Evolutionary conservation across 352 stramenopile species (phyloP), one percentile per base, ranked within the genome.

Genomic region (Phytophthora capsici): DNA sequence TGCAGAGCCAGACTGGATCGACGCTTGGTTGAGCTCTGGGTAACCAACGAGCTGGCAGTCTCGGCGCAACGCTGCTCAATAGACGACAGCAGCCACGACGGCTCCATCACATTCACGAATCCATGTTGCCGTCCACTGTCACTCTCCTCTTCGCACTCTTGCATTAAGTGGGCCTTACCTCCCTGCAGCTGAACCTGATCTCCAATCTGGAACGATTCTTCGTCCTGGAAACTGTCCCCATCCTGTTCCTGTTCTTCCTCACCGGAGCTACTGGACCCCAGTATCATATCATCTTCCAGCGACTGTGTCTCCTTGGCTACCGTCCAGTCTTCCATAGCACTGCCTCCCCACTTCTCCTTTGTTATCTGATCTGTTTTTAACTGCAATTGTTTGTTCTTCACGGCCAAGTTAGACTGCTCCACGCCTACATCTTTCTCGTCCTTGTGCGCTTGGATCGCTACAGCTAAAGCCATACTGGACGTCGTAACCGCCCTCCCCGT

Each of bases 101-200:
- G 56, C 44, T 90, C 63, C 84, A 93, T 91, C 23, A 90, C 73
- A 58, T 93, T 75, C n/a, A 93, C 82, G 50, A 91, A 90, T 3
- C 72, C 70, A 54, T 77, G 71, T 2, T 72, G 56, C 2, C 69
- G 66, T 17, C 34, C 49, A 6, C 12, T 48, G 1, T 65, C 38
- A 0, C 46, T 40, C 0, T 65, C 48, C 0, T 65, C 50, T 0
- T 60, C 50, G 7, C 40, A 30, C 20, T 51, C 16, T 45, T 57
- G 53, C 23, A 66, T 38, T 30, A 69, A 58, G 23, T 52, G 52
- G 10, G 22, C 19, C 22, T 41, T 40, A 3, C 6, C 12, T 17
- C 28, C 55, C 6, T 47, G n/a, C 6, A 51, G 13, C 22, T 53
- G 25, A 50, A 43, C 22, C 38, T 53, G 25, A 9, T 32, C n/a